A percentile compares a stretch with the other conserved stretches of the same genome.
Evolutionary conservation across 176 grass and related monocot genomes (phyloP).

Genomic region (Pharus latifolius): DNA sequence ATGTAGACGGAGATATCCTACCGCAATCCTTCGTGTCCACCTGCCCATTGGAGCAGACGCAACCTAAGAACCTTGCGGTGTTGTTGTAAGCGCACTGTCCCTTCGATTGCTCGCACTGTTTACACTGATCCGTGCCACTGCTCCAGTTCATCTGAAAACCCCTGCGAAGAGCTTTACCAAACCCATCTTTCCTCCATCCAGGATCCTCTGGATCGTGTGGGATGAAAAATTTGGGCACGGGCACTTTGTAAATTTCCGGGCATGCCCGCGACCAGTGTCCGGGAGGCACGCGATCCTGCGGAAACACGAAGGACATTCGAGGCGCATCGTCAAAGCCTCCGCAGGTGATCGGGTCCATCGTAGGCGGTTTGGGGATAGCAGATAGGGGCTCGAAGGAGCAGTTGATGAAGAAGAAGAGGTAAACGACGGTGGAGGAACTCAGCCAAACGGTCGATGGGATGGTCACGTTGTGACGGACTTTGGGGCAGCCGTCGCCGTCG

Average conservation of each 20-base stretch:
- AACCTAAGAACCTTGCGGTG: constrained; percentile 3
- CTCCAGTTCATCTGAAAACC: constrained; percentile 40
- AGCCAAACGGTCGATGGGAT: background rate
- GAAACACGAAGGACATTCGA: background rate
- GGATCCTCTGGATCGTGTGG: background rate
- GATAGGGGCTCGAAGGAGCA: background rate
- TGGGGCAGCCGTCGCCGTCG: background rate
- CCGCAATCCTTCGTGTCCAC: background rate
- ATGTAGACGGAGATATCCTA: background rate
- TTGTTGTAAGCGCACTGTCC: constrained; percentile 28
- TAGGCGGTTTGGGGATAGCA: background rate
- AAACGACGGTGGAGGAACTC: background rate
- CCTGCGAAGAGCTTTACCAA: background rate
- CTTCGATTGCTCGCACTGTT: constrained; percentile 7
- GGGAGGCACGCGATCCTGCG: background rate
- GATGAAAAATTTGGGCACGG: constrained; percentile 3
- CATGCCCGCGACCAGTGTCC: constrained; percentile 12
- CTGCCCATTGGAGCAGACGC: constrained; percentile 32
- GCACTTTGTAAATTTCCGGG: background rate
- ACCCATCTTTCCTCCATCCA: constrained; percentile 7
- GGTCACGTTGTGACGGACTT: constrained; percentile 25
- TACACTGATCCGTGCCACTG: background rate
- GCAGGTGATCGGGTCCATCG: constrained; percentile 9
- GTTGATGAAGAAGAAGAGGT: constrained; percentile 31
- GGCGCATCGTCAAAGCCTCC: background rate